Conservation (phyloP, 73 alveolate species). For the Paramecium sexaurelia region DNA sequence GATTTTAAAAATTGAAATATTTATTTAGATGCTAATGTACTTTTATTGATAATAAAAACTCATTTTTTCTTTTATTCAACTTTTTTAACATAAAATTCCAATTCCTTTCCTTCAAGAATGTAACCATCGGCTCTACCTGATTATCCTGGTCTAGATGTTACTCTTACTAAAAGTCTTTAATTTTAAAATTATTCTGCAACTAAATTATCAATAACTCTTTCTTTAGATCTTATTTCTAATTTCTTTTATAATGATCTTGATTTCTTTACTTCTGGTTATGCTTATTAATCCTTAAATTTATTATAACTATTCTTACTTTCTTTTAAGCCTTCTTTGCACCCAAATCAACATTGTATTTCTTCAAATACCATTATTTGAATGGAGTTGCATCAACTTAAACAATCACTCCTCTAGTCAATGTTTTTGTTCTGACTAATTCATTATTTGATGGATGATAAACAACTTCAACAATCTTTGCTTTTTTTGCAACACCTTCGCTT, state of each 20-base stretch:
- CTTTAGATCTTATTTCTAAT: constrained; percentile 74
- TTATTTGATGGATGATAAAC: constrained; percentile 97
- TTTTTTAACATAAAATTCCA: constrained; percentile 92
- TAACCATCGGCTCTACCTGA: constrained; percentile 99
- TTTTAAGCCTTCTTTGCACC: constrained; percentile 74
- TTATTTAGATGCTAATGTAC: constrained; percentile 7
- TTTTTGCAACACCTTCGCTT: constrained; percentile 75
- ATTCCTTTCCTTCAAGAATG: constrained; percentile 97
- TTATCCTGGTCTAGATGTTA: constrained; percentile 98
- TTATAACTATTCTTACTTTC: neutral
- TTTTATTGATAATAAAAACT: neutral
- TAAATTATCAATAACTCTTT: constrained; percentile 75
- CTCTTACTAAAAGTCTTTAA: constrained; percentile 95
- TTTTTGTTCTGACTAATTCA: constrained; percentile 98
- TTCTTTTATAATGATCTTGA: constrained; percentile 78
- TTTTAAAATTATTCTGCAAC: constrained; percentile 84
- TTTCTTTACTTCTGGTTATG: constrained; percentile 71
- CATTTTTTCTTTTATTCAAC: constrained; percentile 72
- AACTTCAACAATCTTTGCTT: constrained; percentile 91
- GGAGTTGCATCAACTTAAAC: constrained; percentile 97
- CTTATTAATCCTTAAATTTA: constrained; percentile 65
- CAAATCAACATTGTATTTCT: constrained; percentile 87
- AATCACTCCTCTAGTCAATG: constrained; percentile 93
- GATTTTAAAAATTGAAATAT: neutral
- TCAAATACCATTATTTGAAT: constrained; percentile 91